Evolutionary conservation across 2,329 filamentous ascomycete species (phyloP).

Genomic region (Talaromyces funiculosus): DNA sequence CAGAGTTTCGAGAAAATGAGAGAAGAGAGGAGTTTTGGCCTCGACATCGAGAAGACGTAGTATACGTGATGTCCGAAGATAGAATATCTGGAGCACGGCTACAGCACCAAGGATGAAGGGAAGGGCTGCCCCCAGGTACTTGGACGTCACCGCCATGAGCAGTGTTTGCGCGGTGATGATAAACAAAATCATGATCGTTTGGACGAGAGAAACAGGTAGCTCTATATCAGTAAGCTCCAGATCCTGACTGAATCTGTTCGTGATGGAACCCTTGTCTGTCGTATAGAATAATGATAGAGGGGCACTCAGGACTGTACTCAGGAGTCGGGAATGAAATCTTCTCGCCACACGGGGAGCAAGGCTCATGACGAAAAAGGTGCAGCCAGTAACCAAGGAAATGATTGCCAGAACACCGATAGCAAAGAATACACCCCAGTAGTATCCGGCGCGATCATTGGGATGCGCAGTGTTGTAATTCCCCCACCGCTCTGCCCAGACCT

Average conservation of each 20-base stretch:
- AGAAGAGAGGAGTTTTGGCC: conserved; percentile 54
- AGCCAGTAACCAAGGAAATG: background rate
- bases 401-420: background rate
- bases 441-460: background rate
- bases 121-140: background rate
- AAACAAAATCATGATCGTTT: background rate
- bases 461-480: background rate
- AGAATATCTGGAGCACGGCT: conserved; percentile 47
- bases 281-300: conserved; percentile 10
- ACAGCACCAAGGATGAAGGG: background rate
- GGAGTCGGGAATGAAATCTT: background rate
- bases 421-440: background rate
- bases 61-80: conserved; percentile 56
- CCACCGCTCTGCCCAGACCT: background rate
- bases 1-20: conserved; percentile 52
- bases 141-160: background rate
- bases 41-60: conserved; percentile 57
- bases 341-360: background rate
- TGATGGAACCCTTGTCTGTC: conserved; percentile 11
- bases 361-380: background rate
- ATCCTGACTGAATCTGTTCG: conserved; percentile 27
- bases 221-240: conserved; percentile 26
- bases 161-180: background rate
- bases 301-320: conserved; percentile 10
- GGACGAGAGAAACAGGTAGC: conserved; percentile 17